Conservation (phyloP, 2,329 filamentous ascomycete genomes). For the Cytospora piceae region DNA sequence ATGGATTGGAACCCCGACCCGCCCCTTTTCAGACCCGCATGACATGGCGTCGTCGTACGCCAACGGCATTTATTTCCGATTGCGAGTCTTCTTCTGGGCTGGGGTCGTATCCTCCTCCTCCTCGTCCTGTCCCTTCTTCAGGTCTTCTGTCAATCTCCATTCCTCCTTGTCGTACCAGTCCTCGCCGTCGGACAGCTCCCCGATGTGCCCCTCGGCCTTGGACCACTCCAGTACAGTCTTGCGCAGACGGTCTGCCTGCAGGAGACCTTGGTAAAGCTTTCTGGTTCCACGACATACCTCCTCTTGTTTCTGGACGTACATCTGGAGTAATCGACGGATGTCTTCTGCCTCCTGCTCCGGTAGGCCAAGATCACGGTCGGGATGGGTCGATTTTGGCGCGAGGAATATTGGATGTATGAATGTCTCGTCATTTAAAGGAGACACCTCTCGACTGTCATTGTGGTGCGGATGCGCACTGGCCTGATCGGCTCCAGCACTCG, state of each 20-base stretch:
- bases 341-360: slow-evolving; percentile 78
- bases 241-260: slow-evolving; percentile 73
- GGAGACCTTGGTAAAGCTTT: slow-evolving; percentile 69
- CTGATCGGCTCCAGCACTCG: not conserved
- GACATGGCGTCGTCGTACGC: not conserved
- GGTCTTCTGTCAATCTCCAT: slow-evolving; percentile 73
- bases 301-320: slow-evolving; percentile 85
- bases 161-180: slow-evolving; percentile 87
- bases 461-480: slow-evolving; percentile 10
- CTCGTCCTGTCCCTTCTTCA: slow-evolving; percentile 81
- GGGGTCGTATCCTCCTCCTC: slow-evolving; percentile 74
- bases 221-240: slow-evolving; percentile 74
- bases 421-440: slow-evolving; percentile 44
- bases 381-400: slow-evolving; percentile 62
- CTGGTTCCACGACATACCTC: slow-evolving; percentile 75
- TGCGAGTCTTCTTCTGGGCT: slow-evolving; percentile 64
- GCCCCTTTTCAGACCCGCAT: not conserved
- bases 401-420: slow-evolving; percentile 76
- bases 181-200: slow-evolving; percentile 84
- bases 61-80: slow-evolving; percentile 47
- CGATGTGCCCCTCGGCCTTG: slow-evolving; percentile 75
- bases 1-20: not conserved
- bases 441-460: slow-evolving; percentile 23
- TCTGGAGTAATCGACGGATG: slow-evolving; percentile 70
- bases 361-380: slow-evolving; percentile 73